These are phyloP conservation scores for Cucumis hystrix DNA, from an alignment of 306 rosid species.

Conservation along the genomic window DNA sequence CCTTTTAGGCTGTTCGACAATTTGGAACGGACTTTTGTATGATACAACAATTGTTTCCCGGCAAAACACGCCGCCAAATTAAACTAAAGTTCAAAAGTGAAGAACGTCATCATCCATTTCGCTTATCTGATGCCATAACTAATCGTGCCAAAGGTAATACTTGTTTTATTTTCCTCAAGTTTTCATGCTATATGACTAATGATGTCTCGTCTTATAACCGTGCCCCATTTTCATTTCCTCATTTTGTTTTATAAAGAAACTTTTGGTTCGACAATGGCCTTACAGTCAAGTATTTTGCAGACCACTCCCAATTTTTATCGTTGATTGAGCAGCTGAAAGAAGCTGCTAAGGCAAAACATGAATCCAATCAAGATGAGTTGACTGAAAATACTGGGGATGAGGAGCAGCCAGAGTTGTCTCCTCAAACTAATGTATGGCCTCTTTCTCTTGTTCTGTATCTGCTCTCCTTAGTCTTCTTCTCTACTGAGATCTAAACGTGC, in stretches of 20 bases:
- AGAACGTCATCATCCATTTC: constrained; percentile 50
- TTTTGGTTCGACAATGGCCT: background rate
- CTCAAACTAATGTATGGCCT: constrained; percentile 36
- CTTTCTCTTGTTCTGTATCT: constrained; percentile 2
- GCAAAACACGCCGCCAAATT: constrained; percentile 52
- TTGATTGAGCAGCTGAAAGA: constrained; percentile 46
- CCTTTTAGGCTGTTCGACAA: constrained; percentile 46
- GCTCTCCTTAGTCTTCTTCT: constrained; percentile 10
- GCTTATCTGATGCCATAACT: constrained; percentile 38
- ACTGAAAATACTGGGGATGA: constrained; percentile 28
- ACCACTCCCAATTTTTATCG: constrained; percentile 34
- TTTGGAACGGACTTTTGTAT: constrained; percentile 65
- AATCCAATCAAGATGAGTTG: constrained; percentile 25
- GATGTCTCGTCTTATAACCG: background rate
- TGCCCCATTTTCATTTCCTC: background rate
- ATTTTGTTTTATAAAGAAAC: no score
- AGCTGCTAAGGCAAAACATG: constrained; percentile 43
- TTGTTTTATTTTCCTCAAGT: background rate
- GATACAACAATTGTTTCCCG: constrained; percentile 65
- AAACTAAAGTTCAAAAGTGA: constrained; percentile 70
- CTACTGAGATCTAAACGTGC: background rate
- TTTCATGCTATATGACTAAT: background rate
- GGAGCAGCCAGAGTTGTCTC: constrained; percentile 20
- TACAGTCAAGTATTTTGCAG: constrained; percentile 20
- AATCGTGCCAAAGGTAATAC: constrained; percentile 39